Percentiles rank a stretch among this genome's conserved stretches.
These are phyloP conservation scores for Vitis hybrid DNA, from an alignment of 177 flowering plant genomes.

Conservation along the genomic window DNA sequence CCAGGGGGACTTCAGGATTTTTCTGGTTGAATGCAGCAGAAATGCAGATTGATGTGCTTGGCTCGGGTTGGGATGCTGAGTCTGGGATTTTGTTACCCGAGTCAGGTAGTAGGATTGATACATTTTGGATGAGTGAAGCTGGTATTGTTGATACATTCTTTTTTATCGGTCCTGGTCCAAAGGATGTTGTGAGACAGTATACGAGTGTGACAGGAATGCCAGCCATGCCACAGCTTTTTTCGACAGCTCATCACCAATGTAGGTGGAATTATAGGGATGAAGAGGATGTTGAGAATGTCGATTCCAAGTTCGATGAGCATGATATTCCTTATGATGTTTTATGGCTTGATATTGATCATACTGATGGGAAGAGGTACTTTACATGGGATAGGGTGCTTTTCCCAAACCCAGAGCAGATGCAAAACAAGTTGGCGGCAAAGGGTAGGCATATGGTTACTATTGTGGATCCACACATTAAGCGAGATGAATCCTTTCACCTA, in stretches of 20 bases:
- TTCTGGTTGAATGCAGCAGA: conserved; percentile 99
- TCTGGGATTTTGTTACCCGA: conserved; percentile 53
- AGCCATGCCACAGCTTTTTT: conserved; percentile 84
- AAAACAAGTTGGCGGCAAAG: conserved; percentile 75
- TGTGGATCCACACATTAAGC: conserved; percentile 95
- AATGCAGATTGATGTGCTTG: conserved; percentile 97
- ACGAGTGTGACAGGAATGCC: conserved; percentile 70
- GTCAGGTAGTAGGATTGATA: conserved; percentile 63
- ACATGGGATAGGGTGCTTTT: conserved; percentile 85
- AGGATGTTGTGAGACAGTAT: conserved; percentile 85
- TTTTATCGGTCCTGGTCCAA: conserved; percentile 88
- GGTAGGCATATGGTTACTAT: conserved; percentile 97
- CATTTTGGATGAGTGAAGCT: conserved; percentile 98
- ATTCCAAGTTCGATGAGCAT: conserved; percentile 84
- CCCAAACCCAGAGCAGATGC: conserved; percentile 92
- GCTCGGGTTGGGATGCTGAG: conserved; percentile 74
- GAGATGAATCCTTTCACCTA: conserved; percentile 72
- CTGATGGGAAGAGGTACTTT: conserved; percentile 92
- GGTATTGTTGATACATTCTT: conserved; percentile 92
- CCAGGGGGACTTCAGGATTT: conserved; percentile 71
- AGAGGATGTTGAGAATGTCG: conserved; percentile 87
- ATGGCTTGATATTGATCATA: conserved; percentile 99
- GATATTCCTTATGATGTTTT: conserved; percentile 96
- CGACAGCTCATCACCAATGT: conserved; percentile 89
- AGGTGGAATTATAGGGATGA: conserved; percentile 99